Base-by-base conservation (phyloP, 1,139 yeast species). In the Pichiaceae sp. region DNA sequence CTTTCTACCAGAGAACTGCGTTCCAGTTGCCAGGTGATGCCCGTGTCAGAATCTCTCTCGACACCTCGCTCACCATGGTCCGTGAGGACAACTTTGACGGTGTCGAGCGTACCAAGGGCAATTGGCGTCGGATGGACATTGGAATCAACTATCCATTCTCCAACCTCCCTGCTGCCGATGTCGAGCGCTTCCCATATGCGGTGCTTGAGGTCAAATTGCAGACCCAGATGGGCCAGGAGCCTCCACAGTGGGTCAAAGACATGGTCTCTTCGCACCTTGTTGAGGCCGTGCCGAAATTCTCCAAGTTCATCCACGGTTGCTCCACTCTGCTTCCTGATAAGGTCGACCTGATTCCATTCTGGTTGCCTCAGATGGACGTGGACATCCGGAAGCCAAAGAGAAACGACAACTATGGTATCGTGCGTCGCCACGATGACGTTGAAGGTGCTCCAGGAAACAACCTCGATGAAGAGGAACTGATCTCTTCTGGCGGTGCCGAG, bases 1-100 rank as follows among this genome's bases (percentile, higher is more conserved):
- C 97, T 1, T 91, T 91, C 61, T 91, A 91, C 64, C 87, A 89
- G 62, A 82, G 98, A 70, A 91, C 98, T 32, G 98, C 98, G 6
- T 91, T 91, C 74, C 98, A 91, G 64, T 74, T 91, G 41, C 98
- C 98, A 3, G 98, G 98, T 43, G 98, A 91, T 61, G 98, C 98
- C 3, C 77, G 98, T 57, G 98, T 91, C 34, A 87, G 98, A 69
- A 91, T 93, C 47, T 91, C 97, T 35, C 76, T 91, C 47, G 98
- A 91, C 59, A 89, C 98, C 1, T 97, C 91, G 62, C 72, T 91
- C 48, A 70, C 94, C 20, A 85, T 91, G 96, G 87, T 89, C 31
- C 80, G 98, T 60, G 98, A 91, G 63, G 98, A 91, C 60, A 80
- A 91, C 59, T 91, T 91, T 56, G 98, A 91, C 60, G 96, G 96